Percentiles rank a stretch among this genome's conserved stretches.
These are phyloP conservation scores for Citrus sp. DNA, from an alignment of 345 rosid species.

Conservation along the genomic window DNA sequence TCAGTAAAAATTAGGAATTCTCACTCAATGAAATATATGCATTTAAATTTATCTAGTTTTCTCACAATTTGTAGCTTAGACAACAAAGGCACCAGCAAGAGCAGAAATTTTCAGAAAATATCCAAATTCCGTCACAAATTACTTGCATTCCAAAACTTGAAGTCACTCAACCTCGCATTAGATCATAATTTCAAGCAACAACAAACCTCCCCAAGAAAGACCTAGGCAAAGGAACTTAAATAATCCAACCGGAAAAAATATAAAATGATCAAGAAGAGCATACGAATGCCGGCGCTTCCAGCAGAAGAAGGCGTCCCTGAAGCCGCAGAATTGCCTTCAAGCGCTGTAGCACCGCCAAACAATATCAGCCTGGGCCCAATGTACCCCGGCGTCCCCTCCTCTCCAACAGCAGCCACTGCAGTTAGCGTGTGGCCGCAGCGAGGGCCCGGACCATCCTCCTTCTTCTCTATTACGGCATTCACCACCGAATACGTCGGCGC, in stretches of 20 bases:
- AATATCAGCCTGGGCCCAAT: slow-evolving; percentile 89
- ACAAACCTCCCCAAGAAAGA: background rate
- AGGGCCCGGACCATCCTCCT: slow-evolving; percentile 96
- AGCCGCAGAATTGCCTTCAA: slow-evolving; percentile 90
- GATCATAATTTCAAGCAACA: background rate
- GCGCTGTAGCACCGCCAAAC: slow-evolving; percentile 97
- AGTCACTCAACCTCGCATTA: background rate
- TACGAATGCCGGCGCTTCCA: slow-evolving; percentile 97
- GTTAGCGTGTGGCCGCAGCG: slow-evolving; percentile 97
- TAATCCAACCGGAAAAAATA: background rate
- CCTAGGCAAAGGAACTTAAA: background rate
- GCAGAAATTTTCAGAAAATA: background rate
- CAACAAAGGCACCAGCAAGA: background rate
- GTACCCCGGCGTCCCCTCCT: slow-evolving; percentile 74
- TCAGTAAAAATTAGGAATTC: background rate
- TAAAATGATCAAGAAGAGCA: slow-evolving; percentile 23
- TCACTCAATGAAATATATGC: background rate
- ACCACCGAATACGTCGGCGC: slow-evolving; percentile 87
- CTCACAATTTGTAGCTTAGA: background rate
- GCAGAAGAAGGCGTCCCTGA: slow-evolving; percentile 91
- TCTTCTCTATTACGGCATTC: slow-evolving; percentile 75
- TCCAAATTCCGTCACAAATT: background rate
- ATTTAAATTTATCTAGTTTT: background rate
- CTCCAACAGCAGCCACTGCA: slow-evolving; percentile 91
- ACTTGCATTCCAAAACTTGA: background rate